Base-by-base conservation (phyloP, 2,329 filamentous ascomycete species). In the Cryphonectria parasitica region DNA sequence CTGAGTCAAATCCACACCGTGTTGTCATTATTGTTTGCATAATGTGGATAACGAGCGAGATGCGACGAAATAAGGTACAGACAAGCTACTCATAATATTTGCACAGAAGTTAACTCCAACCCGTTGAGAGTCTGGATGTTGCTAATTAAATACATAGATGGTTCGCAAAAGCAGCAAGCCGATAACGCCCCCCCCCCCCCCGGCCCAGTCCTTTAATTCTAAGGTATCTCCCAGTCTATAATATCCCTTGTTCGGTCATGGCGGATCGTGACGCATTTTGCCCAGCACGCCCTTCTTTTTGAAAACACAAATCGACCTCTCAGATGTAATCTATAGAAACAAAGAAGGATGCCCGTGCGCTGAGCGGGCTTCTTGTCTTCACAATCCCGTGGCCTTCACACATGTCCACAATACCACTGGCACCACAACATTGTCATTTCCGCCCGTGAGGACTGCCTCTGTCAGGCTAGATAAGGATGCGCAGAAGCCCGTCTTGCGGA, bases 391-490 rank as follows among this genome's bases (percentile, higher is more conserved):
- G 41, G 93, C 93, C 81, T 95, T 92, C 54, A 97, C 94, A 76
- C 97, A 90, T 71, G 95, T 88, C 96, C 96, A 99, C 72, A 99
- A 82, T 66, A 97, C 90, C 70, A 99, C 89, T 4, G 96, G 96
- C 74, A 98, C 95, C 74, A 98, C 91, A 25, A 99, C 96, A 84
- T 99, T 99, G 85, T 99, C 96, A 80, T 99, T 99, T 41, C 95
- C 96, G 2, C 96, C 96, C 19, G 96, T 98, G 74, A 99, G 83
- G 63, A 98, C 95, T 36, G 96, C 95, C 83, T 99, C 96, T 67
- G 96, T 97, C 75, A 98, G 85, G 80, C 95, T 98, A 39, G 95
- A 93, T 70, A 94, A 88, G 58, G 87, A 86, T 8, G 92, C 94
- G 74, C 94, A 97, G 64, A 92, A 77, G 5, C 85, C 83, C 15